Evolutionary conservation across 306 rosid genomes (phyloP), one percentile per base, ranked within the genome.

Genomic region (Lathyrus aphaca): DNA sequence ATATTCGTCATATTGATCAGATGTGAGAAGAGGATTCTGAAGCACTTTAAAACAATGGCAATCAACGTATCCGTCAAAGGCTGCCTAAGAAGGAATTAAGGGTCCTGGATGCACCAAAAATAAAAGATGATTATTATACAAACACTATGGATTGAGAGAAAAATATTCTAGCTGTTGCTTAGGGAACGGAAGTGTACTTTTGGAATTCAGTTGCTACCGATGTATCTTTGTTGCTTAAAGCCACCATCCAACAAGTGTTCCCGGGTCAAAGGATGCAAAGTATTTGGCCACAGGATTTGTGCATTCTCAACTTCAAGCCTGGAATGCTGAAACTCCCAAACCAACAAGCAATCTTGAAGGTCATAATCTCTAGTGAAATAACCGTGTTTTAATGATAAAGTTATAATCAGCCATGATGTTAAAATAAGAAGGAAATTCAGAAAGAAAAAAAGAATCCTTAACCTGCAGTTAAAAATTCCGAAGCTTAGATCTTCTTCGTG

Each of bases 371-470:
- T 73, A 25, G 71, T 87, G 96, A 94, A 86, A 87, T 56, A 82
- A 81, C 44, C 79, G 75, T 71, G 72, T 66, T 79, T 81, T 90
- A 73, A 80, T 45, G 96, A 90, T 83, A 79, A 46, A 61, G 79
- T 73, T 62, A 90, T 90, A 65, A 82, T 88, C 61, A 86, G 86
- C 71, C 95, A 86, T 76, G 91, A 88, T 68, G 91, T 90, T 85
- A 79, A 64, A n/a, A n/a, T n/a, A n/a, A n/a, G n/a, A n/a, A n/a
- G n/a, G n/a, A n/a, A n/a, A n/a, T n/a, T n/a, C n/a, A n/a, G n/a
- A n/a, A n/a, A n/a, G n/a, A n/a, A n/a, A n/a, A n/a, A n/a, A n/a
- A n/a, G n/a, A n/a, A n/a, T n/a, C n/a, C n/a, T n/a, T n/a, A n/a
- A n/a, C n/a, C n/a, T n/a, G n/a, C n/a, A n/a, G n/a, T n/a, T n/a